Conservation (phyloP, 148 eudicot genomes). For the Diospyros lotus region DNA sequence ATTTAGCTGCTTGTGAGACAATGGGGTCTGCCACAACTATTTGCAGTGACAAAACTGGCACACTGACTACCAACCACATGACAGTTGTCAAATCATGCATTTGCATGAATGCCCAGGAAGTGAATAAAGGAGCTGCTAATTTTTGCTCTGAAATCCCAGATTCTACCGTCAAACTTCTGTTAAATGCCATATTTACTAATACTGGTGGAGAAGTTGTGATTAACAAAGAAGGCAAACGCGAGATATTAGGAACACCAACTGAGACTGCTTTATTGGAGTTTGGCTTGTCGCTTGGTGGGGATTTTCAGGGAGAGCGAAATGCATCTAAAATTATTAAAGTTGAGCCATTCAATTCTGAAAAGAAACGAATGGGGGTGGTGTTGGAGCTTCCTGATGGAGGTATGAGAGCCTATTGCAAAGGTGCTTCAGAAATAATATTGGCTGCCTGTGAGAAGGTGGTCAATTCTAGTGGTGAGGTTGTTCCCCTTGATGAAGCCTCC, state of each 20-base stretch:
- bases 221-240: slow-evolving; percentile 59
- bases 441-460: slow-evolving; percentile 84
- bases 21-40: slow-evolving; percentile 96
- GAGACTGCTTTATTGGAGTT: slow-evolving; percentile 81
- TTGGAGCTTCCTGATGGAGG: slow-evolving; percentile 73
- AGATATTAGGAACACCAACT: slow-evolving; percentile 90
- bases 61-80: slow-evolving; percentile 88
- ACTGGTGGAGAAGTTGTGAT: slow-evolving; percentile 90
- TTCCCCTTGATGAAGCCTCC: slow-evolving; percentile 56
- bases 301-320: slow-evolving; percentile 61
- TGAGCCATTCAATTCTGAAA: slow-evolving; percentile 91
- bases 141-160: slow-evolving; percentile 56
- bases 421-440: slow-evolving; percentile 92
- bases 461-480: slow-evolving; percentile 61
- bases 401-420: slow-evolving; percentile 75
- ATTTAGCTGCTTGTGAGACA: slow-evolving; percentile 95
- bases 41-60: slow-evolving; percentile 97
- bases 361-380: slow-evolving; percentile 89
- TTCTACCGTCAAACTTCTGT: slow-evolving; percentile 47
- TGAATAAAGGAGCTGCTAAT: slow-evolving; percentile 31
- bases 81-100: slow-evolving; percentile 92
- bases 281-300: slow-evolving; percentile 82
- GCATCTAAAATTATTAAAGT: slow-evolving; percentile 65
- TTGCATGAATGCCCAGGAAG: slow-evolving; percentile 57
- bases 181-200: slow-evolving; percentile 79